phyloP scores from a whole-genome alignment of 1,284 basidiomycete species.

The Puccinia hordei region DNA sequence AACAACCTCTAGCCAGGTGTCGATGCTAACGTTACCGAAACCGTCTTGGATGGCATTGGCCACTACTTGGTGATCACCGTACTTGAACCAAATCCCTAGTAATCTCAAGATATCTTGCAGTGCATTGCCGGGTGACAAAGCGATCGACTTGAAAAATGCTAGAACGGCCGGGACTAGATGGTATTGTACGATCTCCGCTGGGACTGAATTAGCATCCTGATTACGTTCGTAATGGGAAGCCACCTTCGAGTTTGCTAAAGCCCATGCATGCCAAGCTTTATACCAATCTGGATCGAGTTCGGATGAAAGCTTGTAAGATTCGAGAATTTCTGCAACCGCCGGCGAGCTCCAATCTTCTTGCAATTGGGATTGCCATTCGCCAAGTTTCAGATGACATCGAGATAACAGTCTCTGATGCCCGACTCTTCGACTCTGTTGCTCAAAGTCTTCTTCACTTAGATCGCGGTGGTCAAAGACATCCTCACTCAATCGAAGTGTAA shows the following conservation, averaged over 20 bases:
- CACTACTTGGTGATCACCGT: slow-evolving; percentile 86
- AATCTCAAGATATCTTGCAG: slow-evolving; percentile 92
- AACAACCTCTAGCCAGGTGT: slow-evolving; percentile 98
- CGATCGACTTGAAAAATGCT: slow-evolving; percentile 95
- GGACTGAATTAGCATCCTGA: slow-evolving; percentile 68
- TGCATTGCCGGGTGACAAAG: slow-evolving; percentile 83
- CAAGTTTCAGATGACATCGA: slow-evolving; percentile 94
- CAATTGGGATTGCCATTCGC: slow-evolving; percentile 84
- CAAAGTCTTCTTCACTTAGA: slow-evolving; percentile 59
- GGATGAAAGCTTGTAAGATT: slow-evolving; percentile 83
- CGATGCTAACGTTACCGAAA: slow-evolving; percentile 86
- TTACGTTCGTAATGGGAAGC: slow-evolving; percentile 74
- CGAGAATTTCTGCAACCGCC: slow-evolving; percentile 77
- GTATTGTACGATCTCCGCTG: slow-evolving; percentile 71
- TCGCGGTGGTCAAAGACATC: slow-evolving; percentile 69
- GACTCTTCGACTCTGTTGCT: slow-evolving; percentile 68
- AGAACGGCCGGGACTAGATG: slow-evolving; percentile 94
- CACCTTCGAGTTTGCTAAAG: slow-evolving; percentile 93
- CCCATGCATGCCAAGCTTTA: slow-evolving; percentile 99
- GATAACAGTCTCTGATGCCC: slow-evolving; percentile 87
- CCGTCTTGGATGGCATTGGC: slow-evolving; percentile 85
- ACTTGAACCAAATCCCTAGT: slow-evolving; percentile 98
- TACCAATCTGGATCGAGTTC: slow-evolving; percentile 94
- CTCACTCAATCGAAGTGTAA: slow-evolving; percentile 73
- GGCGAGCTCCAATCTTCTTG: slow-evolving; percentile 77